phyloP scores from a whole-genome alignment of 345 rosid genomes.

The Limnanthes douglasii region DNA sequence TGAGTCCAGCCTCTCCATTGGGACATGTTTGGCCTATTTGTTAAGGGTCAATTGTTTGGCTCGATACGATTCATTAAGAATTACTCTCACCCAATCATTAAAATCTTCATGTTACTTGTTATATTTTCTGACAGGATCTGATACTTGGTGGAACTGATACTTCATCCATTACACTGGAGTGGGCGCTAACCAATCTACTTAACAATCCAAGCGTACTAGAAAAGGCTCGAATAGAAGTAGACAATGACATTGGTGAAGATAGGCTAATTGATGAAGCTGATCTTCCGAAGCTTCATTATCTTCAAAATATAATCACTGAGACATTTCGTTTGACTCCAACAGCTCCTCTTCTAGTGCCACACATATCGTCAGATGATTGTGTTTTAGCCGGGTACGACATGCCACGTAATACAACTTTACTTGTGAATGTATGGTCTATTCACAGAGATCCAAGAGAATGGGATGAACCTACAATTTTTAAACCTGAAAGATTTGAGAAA shows the following conservation, averaged over 20 bases:
- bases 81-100: not conserved
- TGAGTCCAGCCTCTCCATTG: too few species aligned
- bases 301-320: conserved; percentile 24
- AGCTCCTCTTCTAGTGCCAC: conserved; percentile 22
- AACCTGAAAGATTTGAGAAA: conserved; percentile 33
- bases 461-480: conserved; percentile 25
- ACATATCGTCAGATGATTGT: conserved; percentile 21
- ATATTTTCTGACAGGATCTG: conserved; percentile 9
- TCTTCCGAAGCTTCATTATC: conserved; percentile 18
- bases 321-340: conserved; percentile 25
- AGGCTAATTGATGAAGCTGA: conserved; percentile 20
- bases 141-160: conserved; percentile 36
- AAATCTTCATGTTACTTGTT: not conserved
- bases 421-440: conserved; percentile 40
- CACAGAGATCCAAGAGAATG: conserved; percentile 27
- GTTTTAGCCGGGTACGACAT: conserved; percentile 22
- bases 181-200: conserved; percentile 30
- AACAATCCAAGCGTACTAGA: conserved; percentile 19
- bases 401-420: conserved; percentile 23
- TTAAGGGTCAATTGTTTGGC: too few species aligned
- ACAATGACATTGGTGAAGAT: conserved; percentile 13
- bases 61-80: not conserved
- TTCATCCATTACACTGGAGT: conserved; percentile 22
- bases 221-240: conserved; percentile 22
- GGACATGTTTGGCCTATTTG: too few species aligned